Evolutionary conservation across 805 yeast genomes (phyloP), one percentile per base, ranked within the genome.

Genomic region (Myxozyma melibiosi): DNA sequence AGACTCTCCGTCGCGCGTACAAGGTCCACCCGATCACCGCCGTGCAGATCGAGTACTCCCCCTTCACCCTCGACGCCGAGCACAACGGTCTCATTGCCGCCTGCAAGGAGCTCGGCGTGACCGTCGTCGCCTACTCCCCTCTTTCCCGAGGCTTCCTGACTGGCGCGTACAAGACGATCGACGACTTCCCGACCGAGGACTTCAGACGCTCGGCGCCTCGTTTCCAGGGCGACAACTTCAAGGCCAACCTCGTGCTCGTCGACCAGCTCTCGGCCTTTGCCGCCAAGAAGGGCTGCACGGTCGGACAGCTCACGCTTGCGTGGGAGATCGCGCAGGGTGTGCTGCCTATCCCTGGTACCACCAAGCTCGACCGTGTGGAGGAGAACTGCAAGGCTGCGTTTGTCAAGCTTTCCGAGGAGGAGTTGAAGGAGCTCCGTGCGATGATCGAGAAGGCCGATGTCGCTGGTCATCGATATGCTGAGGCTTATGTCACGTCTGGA

Each of bases 51-150:
- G 97, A 90, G 72, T 79, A 85, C 58, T 88, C 96, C 2, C 68
- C 91, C 55, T 81, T 85, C 74, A 70, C 83, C n/a, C 79, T 81
- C 43, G 88, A 86, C 14, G 79, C 85, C 37, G 67, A 83, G 42
- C 57, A 69, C 2, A 83, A 86, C 68, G 96, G 92, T 0, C 77
- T 86, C 20, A 79, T 84, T 60, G 80, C 77, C 2, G 78, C 80
- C 4, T 81, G 85, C 62, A 77, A 80, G 20, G 82, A 84, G 59
- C 71, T 78, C 33, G 76, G 76, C 14, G 80, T 90, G 54, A 86
- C 94, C 13, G 75, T 88, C 30, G 76, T 88, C 55, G 88, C 90
- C 25, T 90, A 90, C 72, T 86, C 96, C 30, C 97, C 97, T 30
- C 76, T 90, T 53, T 85, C 90, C 8, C 79, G 88, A 66, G 97